A percentile compares a stretch with the other conserved stretches of the same genome.
Evolutionary conservation across 108 stramenopile species (phyloP).

Genomic region (Aurantiochytrium sp.): DNA sequence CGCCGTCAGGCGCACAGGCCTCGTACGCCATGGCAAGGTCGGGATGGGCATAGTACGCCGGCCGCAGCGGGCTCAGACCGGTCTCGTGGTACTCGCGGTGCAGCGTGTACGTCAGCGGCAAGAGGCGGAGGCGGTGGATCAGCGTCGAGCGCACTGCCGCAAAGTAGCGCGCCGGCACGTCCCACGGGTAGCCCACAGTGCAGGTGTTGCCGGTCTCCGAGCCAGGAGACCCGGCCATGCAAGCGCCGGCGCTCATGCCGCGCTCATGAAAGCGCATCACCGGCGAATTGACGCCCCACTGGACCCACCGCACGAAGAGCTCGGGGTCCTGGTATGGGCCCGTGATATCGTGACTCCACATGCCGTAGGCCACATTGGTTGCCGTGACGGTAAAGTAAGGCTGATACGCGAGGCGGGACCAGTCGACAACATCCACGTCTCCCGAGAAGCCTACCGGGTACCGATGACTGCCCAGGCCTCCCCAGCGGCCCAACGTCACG

Average conservation of each 20-base stretch:
- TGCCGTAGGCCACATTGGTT: constrained; percentile 30
- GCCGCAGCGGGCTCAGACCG: background rate
- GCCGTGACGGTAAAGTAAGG: constrained; percentile 28
- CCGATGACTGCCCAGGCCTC: constrained; percentile 42
- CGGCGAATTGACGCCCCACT: background rate
- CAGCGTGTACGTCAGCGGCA: constrained; percentile 37
- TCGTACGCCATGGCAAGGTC: background rate
- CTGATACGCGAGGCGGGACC: constrained; percentile 30
- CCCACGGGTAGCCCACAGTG: background rate
- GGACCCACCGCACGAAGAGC: constrained; percentile 33
- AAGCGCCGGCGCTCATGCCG: constrained; percentile 32
- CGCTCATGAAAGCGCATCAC: constrained; percentile 31
- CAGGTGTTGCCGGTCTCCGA: background rate
- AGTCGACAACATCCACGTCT: constrained; percentile 26
- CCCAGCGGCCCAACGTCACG: constrained; percentile 34
- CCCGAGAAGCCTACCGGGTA: constrained; percentile 44
- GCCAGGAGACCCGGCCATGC: background rate
- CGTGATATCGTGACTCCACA: constrained; percentile 34
- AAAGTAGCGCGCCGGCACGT: background rate
- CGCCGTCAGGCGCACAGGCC: constrained; percentile 15
- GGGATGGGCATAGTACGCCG: constrained; percentile 28
- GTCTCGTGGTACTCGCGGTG: constrained; percentile 8
- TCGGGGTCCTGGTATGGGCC: background rate
- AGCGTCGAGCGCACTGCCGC: background rate
- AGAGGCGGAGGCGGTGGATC: background rate